Evolutionary conservation across 2,329 filamentous ascomycete species (phyloP).

Genomic region (Grosmannia serpens): DNA sequence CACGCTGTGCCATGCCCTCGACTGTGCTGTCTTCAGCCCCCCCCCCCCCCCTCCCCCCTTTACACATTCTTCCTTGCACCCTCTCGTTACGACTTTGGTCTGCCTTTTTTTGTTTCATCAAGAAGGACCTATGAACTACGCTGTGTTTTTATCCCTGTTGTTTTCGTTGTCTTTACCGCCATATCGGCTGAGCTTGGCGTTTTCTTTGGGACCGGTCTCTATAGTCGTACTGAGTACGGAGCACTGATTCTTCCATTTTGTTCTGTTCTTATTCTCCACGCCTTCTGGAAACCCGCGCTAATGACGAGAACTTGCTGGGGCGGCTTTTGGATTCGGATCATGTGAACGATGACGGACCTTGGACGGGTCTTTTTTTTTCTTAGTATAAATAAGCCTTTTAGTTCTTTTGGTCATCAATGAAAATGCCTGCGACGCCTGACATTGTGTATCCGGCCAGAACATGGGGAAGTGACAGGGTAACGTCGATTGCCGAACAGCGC

Average conservation of each 20-base stretch:
- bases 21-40: neutral
- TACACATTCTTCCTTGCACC: neutral
- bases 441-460: neutral
- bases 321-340: neutral
- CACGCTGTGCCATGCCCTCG: neutral
- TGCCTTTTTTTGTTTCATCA: neutral
- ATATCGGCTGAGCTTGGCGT: slow-evolving; percentile 3
- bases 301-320: neutral
- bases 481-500: no score
- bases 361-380: neutral
- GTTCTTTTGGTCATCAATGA: neutral
- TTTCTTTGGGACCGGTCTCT: slow-evolving; percentile 1
- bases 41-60: slow-evolving; percentile 4
- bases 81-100: neutral
- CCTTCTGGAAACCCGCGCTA: neutral
- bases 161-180: neutral
- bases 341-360: neutral
- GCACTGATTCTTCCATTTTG: neutral
- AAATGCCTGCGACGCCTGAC: neutral
- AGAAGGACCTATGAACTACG: neutral
- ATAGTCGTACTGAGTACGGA: neutral
- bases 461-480: neutral
- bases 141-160: neutral
- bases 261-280: neutral
- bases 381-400: neutral